A percentile compares a stretch with the other conserved stretches of the same genome.
These are phyloP conservation scores for Cladosporium sp. DNA, from an alignment of 2,329 filamentous ascomycete species.

Conservation along the genomic window DNA sequence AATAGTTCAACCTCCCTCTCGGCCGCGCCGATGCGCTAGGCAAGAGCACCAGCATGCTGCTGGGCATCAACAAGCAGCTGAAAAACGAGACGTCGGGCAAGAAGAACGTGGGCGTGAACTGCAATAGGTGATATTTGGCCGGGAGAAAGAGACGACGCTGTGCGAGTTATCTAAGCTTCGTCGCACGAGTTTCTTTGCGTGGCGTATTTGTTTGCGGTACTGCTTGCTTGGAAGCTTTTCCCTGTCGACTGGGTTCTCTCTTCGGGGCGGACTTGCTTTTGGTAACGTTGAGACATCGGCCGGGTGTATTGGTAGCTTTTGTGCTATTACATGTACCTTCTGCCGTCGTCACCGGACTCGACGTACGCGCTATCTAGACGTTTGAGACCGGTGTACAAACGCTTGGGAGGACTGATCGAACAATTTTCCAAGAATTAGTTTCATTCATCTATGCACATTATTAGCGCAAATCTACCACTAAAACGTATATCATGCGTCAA, in stretches of 20 bases:
- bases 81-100: not conserved
- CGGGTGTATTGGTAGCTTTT: not conserved
- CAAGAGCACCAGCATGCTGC: not conserved
- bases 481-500: slow-evolving; percentile 17
- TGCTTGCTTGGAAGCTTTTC: not conserved
- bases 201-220: too few species aligned
- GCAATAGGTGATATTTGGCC: not conserved
- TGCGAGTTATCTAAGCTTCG: not conserved
- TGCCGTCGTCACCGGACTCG: not conserved
- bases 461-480: slow-evolving; percentile 1
- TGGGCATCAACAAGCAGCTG: not conserved
- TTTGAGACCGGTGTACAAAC: not conserved
- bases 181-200: too few species aligned
- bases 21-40: not conserved
- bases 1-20: slow-evolving; percentile 1
- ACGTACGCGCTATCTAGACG: not conserved
- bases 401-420: not conserved
- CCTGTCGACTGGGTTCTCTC: not conserved
- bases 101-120: not conserved
- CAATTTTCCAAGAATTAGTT: not conserved
- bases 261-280: not conserved
- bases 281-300: not conserved
- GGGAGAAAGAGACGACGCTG: not conserved
- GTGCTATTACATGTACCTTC: not conserved
- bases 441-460: slow-evolving; percentile 13